Evolutionary conservation across 805 yeast genomes (phyloP), one percentile per base, ranked within the genome.

Genomic region (Zygosaccharomyces bailii): DNA sequence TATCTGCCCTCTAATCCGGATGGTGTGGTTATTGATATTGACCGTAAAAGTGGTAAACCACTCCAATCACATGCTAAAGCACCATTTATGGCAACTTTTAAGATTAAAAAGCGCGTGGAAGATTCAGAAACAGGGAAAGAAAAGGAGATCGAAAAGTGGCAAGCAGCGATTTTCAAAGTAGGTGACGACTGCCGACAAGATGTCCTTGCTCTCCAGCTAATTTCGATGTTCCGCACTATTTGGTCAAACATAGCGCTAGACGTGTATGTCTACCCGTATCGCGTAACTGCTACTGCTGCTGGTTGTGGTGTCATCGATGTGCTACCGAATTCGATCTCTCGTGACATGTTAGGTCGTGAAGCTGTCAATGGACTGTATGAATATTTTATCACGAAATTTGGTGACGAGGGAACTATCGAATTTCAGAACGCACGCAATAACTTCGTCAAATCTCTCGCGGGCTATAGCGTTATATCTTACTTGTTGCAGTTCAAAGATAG

Each of bases 111-210:
- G 54, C 77, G 78, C 4, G 72, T 76, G 13, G 40, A 39, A n/a
- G 59, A 61, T 42, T 66, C 66, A 11, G 72, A 69, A 16, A 58
- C 60, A 10, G 75, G 74, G 34, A 73, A 59, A 21, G 53, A 51
- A n/a, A 52, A 60, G 4, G 73, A 75, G 4, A 62, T 78, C 39
- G 91, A 86, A 40, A 78, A 74, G 52, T 85, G 95, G 95, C 89
- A 89, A 60, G 82, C 95, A 60, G 99, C 99, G 10, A 95, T 93
- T 63, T 93, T 93, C 77, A 93, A 93, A 66, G 99, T 93, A 44
- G 99, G 99, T 49, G 99, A 93, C 69, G 99, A 93, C 67, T 91
- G 98, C 71, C 78, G 99, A 55, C 99, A 93, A 66, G 99, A 93
- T 68, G 91, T 93, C 39, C 74, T 93, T 53, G 97, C 96, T 0